Evolutionary conservation across 805 yeast genomes (phyloP).

Genomic region (Yamadazyma ubonensis): DNA sequence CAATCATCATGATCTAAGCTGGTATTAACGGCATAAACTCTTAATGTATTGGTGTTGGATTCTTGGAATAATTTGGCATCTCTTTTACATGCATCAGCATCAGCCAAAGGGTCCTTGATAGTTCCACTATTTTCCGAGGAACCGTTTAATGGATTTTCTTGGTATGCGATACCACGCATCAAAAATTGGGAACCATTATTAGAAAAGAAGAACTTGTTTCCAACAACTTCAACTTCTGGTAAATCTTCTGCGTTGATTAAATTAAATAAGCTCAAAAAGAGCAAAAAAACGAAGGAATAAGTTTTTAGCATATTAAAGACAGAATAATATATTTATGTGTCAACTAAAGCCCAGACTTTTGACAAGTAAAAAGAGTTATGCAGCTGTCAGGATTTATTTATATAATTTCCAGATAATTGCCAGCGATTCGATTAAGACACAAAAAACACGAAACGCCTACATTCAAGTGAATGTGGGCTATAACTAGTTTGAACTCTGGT

Average conservation of each 20-base stretch:
- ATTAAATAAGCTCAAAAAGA: constrained; percentile 7
- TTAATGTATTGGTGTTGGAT: constrained; percentile 41
- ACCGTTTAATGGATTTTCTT: constrained; percentile 28
- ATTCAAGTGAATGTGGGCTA: constrained; percentile 9
- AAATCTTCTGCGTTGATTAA: constrained; percentile 12
- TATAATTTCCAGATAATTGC: constrained; percentile 2
- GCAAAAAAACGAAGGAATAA: constrained; percentile 15
- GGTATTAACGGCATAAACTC: constrained; percentile 44
- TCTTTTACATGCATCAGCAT: constrained; percentile 41
- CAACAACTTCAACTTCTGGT: constrained; percentile 41
- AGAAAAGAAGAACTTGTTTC: constrained; percentile 42
- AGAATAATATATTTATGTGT: not conserved
- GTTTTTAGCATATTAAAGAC: constrained; percentile 8
- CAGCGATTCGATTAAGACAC: constrained; percentile 1
- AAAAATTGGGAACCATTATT: constrained; percentile 46
- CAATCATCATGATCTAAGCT: constrained; percentile 39
- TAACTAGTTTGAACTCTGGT: constrained; percentile 10
- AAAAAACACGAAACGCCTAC: constrained; percentile 5
- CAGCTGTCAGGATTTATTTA: constrained; percentile 2
- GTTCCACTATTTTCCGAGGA: constrained; percentile 15
- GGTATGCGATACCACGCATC: constrained; percentile 46
- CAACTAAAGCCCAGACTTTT: constrained; percentile 4
- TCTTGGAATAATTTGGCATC: constrained; percentile 39
- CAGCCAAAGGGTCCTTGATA: constrained; percentile 43
- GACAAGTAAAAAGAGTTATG: not conserved